Base-by-base conservation (phyloP, 495 filamentous ascomycete genomes). In the Penicillium salamii region DNA sequence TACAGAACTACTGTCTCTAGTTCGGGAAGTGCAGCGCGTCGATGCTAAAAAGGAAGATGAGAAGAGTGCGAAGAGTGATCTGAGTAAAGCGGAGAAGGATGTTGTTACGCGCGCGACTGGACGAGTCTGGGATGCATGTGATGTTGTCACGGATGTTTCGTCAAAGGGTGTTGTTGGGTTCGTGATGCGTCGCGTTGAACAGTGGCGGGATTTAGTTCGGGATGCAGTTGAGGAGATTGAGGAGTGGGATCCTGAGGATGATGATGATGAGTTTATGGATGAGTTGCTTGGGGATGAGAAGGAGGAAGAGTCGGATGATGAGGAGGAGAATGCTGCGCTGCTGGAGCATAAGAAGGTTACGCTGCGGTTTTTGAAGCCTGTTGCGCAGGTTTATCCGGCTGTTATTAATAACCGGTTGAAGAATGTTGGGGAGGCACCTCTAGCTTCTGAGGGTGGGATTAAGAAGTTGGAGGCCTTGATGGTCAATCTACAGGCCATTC, bases 141-240 rank as follows among this genome's bases (percentile, higher is more conserved):
- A 96, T 67, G 72, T 76, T 1, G 45, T 92, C 11, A 67, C 84
- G 5, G 71, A 75, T 11, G 67, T 91, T 20, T 75, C 80, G 12
- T 70, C 65, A n/a, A 69, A 82, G 12, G 90, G 88, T 0, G 74
- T 92, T 29, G 75, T 78, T 0, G 84, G 81, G 0, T 72, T 86
- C 31, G 61, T 89, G 15, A 64, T 80, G 11, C 63, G 73, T 39
- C 85, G 83, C 53, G 82, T 79, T 13, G 81, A 86, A 57, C 72
- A 85, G 50, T 87, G 83, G 55, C 72, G 82, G 42, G 86, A 86
- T 53, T 77, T 88, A 9, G 65, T 96, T 12, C 77, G 86, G 50
- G 91, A 96, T 71, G 86, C 90, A 0, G 75, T 93, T 21, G 78
- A 84, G 54, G 91, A 96, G 67, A 67, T 96, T 52, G 88, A 89